Conservation (phyloP, 352 stramenopile genomes). For the Phytophthora ohioensis region DNA sequence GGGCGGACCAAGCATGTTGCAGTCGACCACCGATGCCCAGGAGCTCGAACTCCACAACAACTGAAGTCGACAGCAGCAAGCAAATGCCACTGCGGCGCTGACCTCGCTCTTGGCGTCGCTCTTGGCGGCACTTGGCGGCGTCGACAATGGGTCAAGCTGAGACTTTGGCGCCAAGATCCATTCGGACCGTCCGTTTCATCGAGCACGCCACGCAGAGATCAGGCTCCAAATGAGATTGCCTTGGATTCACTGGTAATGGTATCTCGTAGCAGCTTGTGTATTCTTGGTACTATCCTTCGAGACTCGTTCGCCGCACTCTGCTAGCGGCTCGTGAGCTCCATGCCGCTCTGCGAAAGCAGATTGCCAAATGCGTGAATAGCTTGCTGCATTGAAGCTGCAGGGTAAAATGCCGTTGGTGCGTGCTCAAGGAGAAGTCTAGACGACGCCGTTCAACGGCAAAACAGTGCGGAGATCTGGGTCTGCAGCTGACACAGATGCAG, state of each 20-base stretch:
- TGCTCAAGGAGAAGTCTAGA: not conserved
- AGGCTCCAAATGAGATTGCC: not conserved
- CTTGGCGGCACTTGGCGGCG: not conserved
- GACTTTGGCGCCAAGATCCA: not conserved
- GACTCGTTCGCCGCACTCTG: not conserved
- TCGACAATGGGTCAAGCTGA: not conserved
- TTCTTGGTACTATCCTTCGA: conserved; percentile 11
- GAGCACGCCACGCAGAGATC: not conserved
- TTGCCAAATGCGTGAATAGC: conserved; percentile 12
- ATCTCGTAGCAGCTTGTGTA: not conserved
- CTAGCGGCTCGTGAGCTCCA: not conserved
- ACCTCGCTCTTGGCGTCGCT: too few relatives aligned
- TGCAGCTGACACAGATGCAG: not conserved
- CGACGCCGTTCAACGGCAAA: conserved; percentile 10
- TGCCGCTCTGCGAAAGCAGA: conserved; percentile 29
- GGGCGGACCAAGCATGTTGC: conserved; percentile 12
- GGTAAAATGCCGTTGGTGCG: not conserved
- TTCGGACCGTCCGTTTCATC: conserved; percentile 22
- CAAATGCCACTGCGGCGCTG: too few relatives aligned
- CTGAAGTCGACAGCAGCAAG: too few relatives aligned
- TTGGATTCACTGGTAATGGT: not conserved
- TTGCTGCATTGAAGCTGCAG: conserved; percentile 4
- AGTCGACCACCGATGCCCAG: too few relatives aligned
- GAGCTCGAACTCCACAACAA: too few relatives aligned
- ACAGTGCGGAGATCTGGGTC: not conserved